Conservation (phyloP, 2,329 filamentous ascomycete species). For the Colletotrichum australisinense region DNA sequence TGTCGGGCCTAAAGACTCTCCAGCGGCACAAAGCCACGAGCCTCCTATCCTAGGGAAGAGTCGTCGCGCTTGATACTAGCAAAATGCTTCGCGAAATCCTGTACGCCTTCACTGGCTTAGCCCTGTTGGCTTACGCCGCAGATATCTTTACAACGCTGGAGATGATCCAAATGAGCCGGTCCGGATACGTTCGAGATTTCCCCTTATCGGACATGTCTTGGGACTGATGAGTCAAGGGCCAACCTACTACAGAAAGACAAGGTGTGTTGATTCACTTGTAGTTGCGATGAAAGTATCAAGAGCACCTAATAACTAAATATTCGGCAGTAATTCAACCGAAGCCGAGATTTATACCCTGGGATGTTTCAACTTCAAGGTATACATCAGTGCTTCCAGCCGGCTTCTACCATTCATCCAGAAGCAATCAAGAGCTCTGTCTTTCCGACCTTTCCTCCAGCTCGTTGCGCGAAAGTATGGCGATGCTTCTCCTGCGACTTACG, state of each 20-base stretch:
- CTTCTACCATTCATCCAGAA: slow-evolving; percentile 41
- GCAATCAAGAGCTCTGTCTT: slow-evolving; percentile 40
- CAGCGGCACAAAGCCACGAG: background rate
- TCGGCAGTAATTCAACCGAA: slow-evolving; percentile 7
- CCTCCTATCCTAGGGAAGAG: background rate
- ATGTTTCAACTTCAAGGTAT: slow-evolving; percentile 43
- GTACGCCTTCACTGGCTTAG: slow-evolving; percentile 5
- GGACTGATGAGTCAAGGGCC: slow-evolving; percentile 23
- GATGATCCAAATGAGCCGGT: slow-evolving; percentile 26
- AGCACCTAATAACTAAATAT: background rate
- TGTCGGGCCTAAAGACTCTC: background rate
- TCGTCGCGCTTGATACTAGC: background rate
- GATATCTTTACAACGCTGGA: slow-evolving; percentile 1
- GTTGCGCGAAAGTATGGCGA: slow-evolving; percentile 23
- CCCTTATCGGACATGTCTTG: slow-evolving; percentile 34
- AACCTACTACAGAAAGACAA: slow-evolving; percentile 22
- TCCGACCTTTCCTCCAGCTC: slow-evolving; percentile 42
- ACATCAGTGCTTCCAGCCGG: slow-evolving; percentile 41
- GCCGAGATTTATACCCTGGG: slow-evolving; percentile 43
- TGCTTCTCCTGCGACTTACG: slow-evolving; percentile 27
- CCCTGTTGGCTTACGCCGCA: slow-evolving; percentile 3
- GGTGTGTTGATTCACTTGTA: background rate
- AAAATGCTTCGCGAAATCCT: slow-evolving; percentile 14
- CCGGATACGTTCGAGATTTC: slow-evolving; percentile 17
- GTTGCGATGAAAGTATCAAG: background rate